These are phyloP conservation scores for Fraxinus paxiana DNA, from an alignment of 305 asterid genomes.

Conservation along the genomic window DNA sequence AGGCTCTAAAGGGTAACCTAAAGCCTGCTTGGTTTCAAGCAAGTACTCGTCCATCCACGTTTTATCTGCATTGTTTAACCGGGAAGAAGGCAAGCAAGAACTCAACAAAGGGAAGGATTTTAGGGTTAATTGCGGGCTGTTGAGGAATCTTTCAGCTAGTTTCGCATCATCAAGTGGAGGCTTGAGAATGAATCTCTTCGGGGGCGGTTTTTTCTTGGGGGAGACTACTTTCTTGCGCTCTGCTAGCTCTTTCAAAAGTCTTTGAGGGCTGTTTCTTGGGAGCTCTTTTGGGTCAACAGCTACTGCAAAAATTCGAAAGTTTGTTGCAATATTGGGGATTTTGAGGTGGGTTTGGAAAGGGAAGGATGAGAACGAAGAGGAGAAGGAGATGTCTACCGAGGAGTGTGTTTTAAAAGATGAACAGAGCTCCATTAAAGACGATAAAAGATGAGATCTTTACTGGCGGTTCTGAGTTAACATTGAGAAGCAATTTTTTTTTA, in stretches of 20 bases:
- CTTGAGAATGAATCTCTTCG: slow-evolving; percentile 70
- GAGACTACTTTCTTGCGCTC: slow-evolving; percentile 68
- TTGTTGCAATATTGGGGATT: slow-evolving; percentile 35
- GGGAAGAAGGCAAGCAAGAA: slow-evolving; percentile 76
- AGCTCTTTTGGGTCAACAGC: slow-evolving; percentile 74
- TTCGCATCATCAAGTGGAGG: slow-evolving; percentile 80
- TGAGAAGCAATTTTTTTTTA: not conserved
- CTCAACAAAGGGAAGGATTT: slow-evolving; percentile 84
- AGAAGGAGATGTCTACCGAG: slow-evolving; percentile 60
- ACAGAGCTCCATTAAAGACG: slow-evolving; percentile 53
- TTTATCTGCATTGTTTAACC: slow-evolving; percentile 74
- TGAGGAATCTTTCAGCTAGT: slow-evolving; percentile 76
- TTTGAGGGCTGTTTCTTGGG: slow-evolving; percentile 85
- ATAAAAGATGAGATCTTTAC: not conserved
- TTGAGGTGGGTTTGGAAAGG: slow-evolving; percentile 56
- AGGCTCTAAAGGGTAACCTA: slow-evolving; percentile 85
- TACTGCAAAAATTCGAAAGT: slow-evolving; percentile 45
- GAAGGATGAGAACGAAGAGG: slow-evolving; percentile 58
- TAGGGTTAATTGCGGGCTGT: slow-evolving; percentile 81
- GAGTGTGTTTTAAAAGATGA: slow-evolving; percentile 54
- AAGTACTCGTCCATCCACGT: slow-evolving; percentile 87
- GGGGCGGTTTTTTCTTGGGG: slow-evolving; percentile 69
- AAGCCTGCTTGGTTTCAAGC: slow-evolving; percentile 84
- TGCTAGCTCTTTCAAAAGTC: slow-evolving; percentile 77
- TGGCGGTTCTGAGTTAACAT: not conserved